Base-by-base conservation (phyloP, 345 rosid genomes). In the Raphanus sativus region DNA sequence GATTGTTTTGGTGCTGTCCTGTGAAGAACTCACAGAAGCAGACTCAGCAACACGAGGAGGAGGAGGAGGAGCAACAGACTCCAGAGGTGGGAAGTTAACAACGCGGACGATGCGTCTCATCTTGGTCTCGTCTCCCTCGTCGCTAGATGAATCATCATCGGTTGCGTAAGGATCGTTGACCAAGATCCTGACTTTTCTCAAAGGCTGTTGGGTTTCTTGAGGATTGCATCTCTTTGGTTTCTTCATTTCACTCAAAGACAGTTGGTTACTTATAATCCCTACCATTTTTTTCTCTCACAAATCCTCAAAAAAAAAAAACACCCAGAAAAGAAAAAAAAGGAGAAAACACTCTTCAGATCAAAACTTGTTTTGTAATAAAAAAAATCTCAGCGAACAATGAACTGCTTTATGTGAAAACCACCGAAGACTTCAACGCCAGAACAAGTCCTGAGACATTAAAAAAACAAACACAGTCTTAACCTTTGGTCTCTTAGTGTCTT, bases 121-220 rank as follows among this genome's bases (percentile, higher is more conserved):
- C 82, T 4, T 13, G 12, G 8, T 3, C 15, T 86, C 98, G 8
- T 86, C 98, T n/a, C 92, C 98, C 61, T 96, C 99, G 11, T 91
- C 99, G 29, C 89, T 81, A 0, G 98, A 91, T 34, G 92, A 93
- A 48, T 89, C 82, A 76, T 95, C 99, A 77, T 96, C 99, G 0
- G 99, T 96, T 0, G 97, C 97, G 9, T 91, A 88, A n/a, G 99
- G 97, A 77, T 96, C 99, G 6, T 75, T 77, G 1, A 83, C 91
- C 71, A 87, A 80, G 7, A 96, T 86, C 2, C 97, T 85, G 7
- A 96, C 76, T 81, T 86, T 93, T 63, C 93, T 85, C n/a, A 81
- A 42, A 80, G 60, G 68, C 55, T 45, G 77, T 48, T 48, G 77
- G n/a, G 75, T 30, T 15, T 82, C 83, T 65, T 55, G 80, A 26